Base-by-base conservation (phyloP, 2,329 filamentous ascomycete species). In the Ceratocystis destructans region DNA sequence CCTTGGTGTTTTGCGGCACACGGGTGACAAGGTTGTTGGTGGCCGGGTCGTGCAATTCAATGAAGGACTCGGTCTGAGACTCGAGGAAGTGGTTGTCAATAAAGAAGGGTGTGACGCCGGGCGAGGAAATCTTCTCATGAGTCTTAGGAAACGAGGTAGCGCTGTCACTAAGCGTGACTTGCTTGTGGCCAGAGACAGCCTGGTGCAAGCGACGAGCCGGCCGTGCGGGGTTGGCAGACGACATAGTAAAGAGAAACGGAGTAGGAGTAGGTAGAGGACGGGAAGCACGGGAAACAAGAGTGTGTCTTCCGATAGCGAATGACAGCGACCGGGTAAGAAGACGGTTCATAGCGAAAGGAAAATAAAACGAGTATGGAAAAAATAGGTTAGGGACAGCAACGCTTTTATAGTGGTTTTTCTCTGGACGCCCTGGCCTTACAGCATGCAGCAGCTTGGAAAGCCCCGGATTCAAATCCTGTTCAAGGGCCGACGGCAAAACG, bases 1-100 rank as follows among this genome's bases (percentile, higher is more conserved):
- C 85, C 73, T 89, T 83, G 15, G 89, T 93, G 77, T 86, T 89
- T 78, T 93, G 88, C 20, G 89, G 89, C 33, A 93, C 89, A 63
- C 89, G 84, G 15, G 89, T 93, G 69, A 94, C 86, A 70, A 93
- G 82, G 76, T 91, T 88, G 79, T 92, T 93, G 71, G 89, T 93
- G 62, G 89, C 89, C 22, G 89, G 89, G 76, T 94, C 89, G 76
- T 89, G 79, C 70, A 94, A 79, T 72, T 91, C 87, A 74, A 93
- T 90, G 80, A 86, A 90, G 77, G 87, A 79, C 68, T 84, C 81
- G 33, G 89, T 80, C 72, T 81, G 76, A 20, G 88, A 92, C 62
- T 81, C 76, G 65, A 86, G 78, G 73, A 93, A 91, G 74, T 87
- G 78, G 78, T 94, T 94, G 80, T 94, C 83, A 71, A 94, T 74